Base-by-base conservation (phyloP, 2,329 filamentous ascomycete species). In the Stemphylium vesicarium region DNA sequence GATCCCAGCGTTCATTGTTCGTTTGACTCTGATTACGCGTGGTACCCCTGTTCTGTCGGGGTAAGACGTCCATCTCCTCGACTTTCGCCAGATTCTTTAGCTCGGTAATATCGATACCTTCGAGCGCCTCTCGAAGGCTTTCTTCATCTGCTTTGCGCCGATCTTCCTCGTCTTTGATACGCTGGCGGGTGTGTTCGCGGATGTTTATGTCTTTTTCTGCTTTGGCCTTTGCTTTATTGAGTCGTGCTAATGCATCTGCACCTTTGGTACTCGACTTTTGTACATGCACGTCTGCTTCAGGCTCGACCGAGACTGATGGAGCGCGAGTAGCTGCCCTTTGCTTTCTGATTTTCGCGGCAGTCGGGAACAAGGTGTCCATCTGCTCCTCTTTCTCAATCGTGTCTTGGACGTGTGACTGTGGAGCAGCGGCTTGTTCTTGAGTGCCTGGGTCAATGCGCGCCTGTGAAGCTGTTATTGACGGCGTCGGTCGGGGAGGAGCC, bases 281-380 rank as follows among this genome's bases (percentile, higher is more conserved):
- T 1, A 57, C 49, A 22, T 58, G 60, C 26, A 33, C 82, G 82
- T 57, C 85, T 32, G 48, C 53, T 50, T 70, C 70, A 1, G 69
- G 66, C 26, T 70, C 69, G 2, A 65, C 60, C 10, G 70, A 66
- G n/a, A 60, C 63, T 22, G 68, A 68, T n/a, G 60, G 58, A 3
- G 60, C 70, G 2, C 66, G 65, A 16, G 65, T 70, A 45, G 69
- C 69, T 46, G 67, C 63, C 22, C 88, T 87, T 18, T 89, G 87
- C n/a, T 88, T 86, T 73, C 96, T 98, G 70, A 92, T 85, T 4
- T 87, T 87, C 24, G 89, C 86, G 3, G 90, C 87, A 1, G 88
- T 91, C 0, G 92, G 90, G 1, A 93, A 86, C 50, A 96, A 84
- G 18, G 84, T 81, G 12, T 92, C 87, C 72, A 94, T 85, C 8